These are phyloP conservation scores for Fusarium poae DNA, from an alignment of 2,329 filamentous ascomycete species.

Conservation along the genomic window DNA sequence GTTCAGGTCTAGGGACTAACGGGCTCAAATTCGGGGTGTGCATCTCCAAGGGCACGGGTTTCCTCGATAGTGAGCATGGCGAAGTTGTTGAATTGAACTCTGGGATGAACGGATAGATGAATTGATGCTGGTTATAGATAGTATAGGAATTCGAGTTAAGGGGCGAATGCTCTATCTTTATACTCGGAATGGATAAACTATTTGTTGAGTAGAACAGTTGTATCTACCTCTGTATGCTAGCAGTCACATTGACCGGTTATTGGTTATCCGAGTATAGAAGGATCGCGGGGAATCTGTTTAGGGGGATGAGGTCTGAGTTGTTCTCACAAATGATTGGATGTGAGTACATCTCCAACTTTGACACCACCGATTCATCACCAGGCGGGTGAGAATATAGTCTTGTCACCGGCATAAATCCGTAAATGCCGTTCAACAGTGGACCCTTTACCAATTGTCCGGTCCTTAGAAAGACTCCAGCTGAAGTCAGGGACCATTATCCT, in stretches of 20 bases:
- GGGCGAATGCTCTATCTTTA: background rate
- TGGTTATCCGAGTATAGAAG: background rate
- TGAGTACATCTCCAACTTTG: background rate
- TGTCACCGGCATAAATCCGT: slow-evolving; percentile 31
- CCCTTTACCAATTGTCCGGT: slow-evolving; percentile 6
- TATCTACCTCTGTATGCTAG: background rate
- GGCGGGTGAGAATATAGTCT: slow-evolving; percentile 12
- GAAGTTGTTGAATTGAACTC: background rate
- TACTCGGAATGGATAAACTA: slow-evolving; percentile 1
- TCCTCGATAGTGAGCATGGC: slow-evolving; percentile 48
- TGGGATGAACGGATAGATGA: too few species aligned
- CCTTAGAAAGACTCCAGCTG: slow-evolving; percentile 22
- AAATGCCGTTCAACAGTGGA: slow-evolving; percentile 12
- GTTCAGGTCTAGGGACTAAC: slow-evolving; percentile 2
- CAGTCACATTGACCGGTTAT: background rate
- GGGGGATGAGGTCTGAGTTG: background rate
- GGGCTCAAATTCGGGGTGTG: slow-evolving; percentile 38
- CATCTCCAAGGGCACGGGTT: slow-evolving; percentile 38
- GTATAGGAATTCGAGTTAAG: background rate
- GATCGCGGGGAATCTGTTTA: background rate
- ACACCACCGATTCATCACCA: slow-evolving; percentile 2
- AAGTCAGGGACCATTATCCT: slow-evolving; percentile 19
- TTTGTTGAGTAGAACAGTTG: slow-evolving; percentile 9
- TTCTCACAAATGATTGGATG: slow-evolving; percentile 14
- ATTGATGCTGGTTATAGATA: background rate